phyloP scores from a whole-genome alignment of 1,139 yeast genomes.

The Saccharomyces hybrid region DNA sequence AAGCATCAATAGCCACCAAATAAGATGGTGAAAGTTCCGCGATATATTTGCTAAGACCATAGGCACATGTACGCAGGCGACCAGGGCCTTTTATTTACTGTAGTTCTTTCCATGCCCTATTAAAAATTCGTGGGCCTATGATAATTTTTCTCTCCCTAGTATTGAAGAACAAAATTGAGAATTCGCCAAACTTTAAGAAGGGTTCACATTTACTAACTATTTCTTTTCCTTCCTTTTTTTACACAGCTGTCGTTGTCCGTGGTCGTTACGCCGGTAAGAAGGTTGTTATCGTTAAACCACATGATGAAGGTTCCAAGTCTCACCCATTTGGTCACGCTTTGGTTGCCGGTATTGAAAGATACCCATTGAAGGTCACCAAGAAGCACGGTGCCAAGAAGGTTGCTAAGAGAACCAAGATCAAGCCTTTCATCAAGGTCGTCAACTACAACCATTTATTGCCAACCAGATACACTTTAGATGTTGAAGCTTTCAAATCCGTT shows the following conservation, averaged over 20 bases:
- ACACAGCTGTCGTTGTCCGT: conserved; percentile 93
- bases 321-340: conserved; percentile 99
- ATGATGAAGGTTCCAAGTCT: conserved; percentile 97
- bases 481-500: conserved; percentile 87
- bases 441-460: conserved; percentile 99
- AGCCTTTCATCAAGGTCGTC: conserved; percentile 98
- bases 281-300: conserved; percentile 98
- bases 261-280: conserved; percentile 99
- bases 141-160: not conserved
- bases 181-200: not conserved
- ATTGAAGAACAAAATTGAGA: not conserved
- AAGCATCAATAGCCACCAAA: not conserved
- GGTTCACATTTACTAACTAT: not conserved
- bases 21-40: not conserved
- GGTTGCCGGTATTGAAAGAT: conserved; percentile 99
- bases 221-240: not conserved
- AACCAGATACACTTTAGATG: conserved; percentile 98
- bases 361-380: conserved; percentile 96
- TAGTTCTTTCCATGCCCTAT: not conserved
- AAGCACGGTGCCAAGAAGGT: conserved; percentile 92
- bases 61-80: not conserved
- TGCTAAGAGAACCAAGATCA: conserved; percentile 95
- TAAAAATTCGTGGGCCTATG: not conserved
- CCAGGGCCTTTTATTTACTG: not conserved
- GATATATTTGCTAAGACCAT: not conserved